These are phyloP conservation scores for Trifolium subterraneum DNA, from an alignment of 306 rosid genomes.

Conservation along the genomic window DNA sequence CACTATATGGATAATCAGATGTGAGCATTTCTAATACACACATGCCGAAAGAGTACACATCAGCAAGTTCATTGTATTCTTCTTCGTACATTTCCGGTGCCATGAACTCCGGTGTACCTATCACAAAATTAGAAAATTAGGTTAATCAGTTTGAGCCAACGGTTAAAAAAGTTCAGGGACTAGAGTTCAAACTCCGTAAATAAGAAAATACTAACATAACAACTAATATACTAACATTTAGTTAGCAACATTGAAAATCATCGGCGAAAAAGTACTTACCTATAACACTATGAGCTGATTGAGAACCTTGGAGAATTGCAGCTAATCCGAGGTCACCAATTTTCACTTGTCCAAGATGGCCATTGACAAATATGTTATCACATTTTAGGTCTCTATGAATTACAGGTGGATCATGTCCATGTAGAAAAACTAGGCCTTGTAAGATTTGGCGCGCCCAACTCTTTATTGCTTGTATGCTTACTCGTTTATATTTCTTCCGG, in stretches of 20 bases:
- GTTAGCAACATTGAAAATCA: not conserved
- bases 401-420: conserved; percentile 86
- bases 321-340: conserved; percentile 96
- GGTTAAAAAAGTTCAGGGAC: not conserved
- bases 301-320: conserved; percentile 77
- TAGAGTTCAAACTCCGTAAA: not conserved
- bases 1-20: conserved; percentile 82
- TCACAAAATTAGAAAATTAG: conserved; percentile 4
- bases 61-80: conserved; percentile 91
- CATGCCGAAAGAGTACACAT: conserved; percentile 96
- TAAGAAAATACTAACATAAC: not conserved
- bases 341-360: conserved; percentile 97
- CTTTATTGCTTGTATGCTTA: conserved; percentile 73
- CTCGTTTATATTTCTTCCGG: conserved; percentile 65
- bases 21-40: conserved; percentile 93
- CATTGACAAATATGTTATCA: conserved; percentile 89
- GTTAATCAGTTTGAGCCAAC: not conserved
- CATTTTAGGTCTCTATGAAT: conserved; percentile 95
- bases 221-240: not conserved
- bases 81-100: conserved; percentile 95
- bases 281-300: conserved; percentile 87
- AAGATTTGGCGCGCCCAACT: conserved; percentile 87
- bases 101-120: conserved; percentile 98
- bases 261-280: conserved; percentile 53
- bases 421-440: conserved; percentile 78